Base-by-base conservation (phyloP, 345 rosid species). In the Clarkia xantiana region DNA sequence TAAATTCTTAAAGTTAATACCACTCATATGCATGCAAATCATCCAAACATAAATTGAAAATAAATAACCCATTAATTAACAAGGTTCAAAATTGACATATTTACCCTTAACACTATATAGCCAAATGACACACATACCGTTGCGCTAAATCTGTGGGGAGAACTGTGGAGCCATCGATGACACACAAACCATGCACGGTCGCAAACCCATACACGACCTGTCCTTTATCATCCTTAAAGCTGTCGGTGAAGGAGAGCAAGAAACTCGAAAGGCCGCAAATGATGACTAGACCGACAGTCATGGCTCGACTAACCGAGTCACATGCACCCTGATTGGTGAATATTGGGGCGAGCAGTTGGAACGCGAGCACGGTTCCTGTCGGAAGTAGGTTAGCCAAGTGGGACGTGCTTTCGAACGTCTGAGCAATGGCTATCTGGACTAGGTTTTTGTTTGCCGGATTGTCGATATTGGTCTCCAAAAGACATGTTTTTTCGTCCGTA, bases 331-430 rank as follows among this genome's bases (percentile, higher is more conserved):
- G 78, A 56, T 91, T 82, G 7, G 96, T 67, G 76, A 78, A 75
- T 4, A 91, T 61, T 5, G 96, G 98, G 0, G 90, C 64, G 16
- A 91, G 67, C 46, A 86, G 76, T 20, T 91, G 96, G 73, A 91
- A 91, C 20, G 96, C 83, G 7, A 91, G 95, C 57, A 86, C 94
- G 0, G 98, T 70, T 54, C 96, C 96, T 0, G 98, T 91, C 0
- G 96, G 98, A 45, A 91, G 69, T 42, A 86, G 83, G 47, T 86
- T 86, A 29, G 98, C 95, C 56, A 91, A 55, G 61, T 91, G 78
- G 13, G 96, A 89, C 0, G 95, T 80, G 84, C 94, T 87, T 55
- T 71, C 66, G 53, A 91, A 86, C 10, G 96, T 84, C 69, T 91
- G 87, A 46, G 79, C 67, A 7, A 86, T 82, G 42, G 96, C 94